phyloP scores from a whole-genome alignment of 2,329 filamentous ascomycete species.

The Fusarium gaditjirri region DNA sequence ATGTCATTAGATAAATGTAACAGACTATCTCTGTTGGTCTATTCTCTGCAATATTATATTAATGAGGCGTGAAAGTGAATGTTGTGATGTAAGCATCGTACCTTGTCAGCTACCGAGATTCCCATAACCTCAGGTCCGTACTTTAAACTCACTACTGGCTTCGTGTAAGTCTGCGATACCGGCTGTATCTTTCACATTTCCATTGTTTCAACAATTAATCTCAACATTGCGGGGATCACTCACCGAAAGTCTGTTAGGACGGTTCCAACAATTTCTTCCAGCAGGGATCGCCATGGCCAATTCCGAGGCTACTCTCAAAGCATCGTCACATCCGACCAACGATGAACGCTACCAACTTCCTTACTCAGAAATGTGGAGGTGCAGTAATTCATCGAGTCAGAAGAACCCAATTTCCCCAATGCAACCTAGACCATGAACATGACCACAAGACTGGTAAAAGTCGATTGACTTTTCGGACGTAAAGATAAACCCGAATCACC shows the following conservation, averaged over 20 bases:
- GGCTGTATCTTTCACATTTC: not conserved
- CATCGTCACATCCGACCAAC: not conserved
- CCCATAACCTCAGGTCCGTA: not conserved
- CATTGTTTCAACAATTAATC: not conserved
- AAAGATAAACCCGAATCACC: not conserved
- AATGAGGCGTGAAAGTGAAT: accelerated
- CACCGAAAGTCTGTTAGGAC: not conserved
- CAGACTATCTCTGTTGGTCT: not conserved
- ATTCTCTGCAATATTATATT: accelerated
- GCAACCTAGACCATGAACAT: constrained; percentile 3
- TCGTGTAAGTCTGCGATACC: not conserved
- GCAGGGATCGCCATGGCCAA: not conserved
- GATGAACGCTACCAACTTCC: not conserved
- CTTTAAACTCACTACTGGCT: not conserved
- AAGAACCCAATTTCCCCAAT: not conserved
- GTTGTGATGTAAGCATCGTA: not conserved
- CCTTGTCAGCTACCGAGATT: not conserved
- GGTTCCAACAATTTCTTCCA: not conserved
- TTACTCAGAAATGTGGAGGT: constrained; percentile 21
- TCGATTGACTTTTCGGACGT: constrained; percentile 13
- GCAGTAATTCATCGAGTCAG: not conserved
- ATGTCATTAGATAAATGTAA: not conserved
- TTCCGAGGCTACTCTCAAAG: not conserved
- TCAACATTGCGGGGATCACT: not conserved
- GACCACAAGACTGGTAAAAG: constrained; percentile 3